phyloP scores from a whole-genome alignment of 331 rosid genomes.

The Acacia pycnantha region DNA sequence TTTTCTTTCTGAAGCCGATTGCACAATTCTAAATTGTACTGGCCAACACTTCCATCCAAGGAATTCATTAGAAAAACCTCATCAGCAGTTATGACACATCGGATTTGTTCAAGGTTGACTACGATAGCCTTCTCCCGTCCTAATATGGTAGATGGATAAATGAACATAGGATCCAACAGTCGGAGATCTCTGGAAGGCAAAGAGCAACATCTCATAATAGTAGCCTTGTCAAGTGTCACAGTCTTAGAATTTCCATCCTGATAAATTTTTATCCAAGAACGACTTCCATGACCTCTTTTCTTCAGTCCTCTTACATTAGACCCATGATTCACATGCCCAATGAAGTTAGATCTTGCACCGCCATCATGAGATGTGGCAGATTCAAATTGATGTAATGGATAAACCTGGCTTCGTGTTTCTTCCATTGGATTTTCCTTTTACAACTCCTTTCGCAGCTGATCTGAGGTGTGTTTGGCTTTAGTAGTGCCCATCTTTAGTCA shows the following conservation, averaged over 20 bases:
- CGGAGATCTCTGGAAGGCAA: constrained; percentile 94
- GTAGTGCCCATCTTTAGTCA: constrained; percentile 2
- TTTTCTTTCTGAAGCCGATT: constrained; percentile 75
- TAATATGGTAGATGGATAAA: constrained; percentile 80
- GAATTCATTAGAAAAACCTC: constrained; percentile 94
- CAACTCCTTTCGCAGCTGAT: constrained; percentile 18
- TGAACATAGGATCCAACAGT: constrained; percentile 88
- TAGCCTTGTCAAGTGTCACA: constrained; percentile 84
- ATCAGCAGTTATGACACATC: constrained; percentile 89
- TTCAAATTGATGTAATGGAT: constrained; percentile 36
- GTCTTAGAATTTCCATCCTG: constrained; percentile 59
- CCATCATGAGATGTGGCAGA: constrained; percentile 32
- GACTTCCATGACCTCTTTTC: constrained; percentile 89
- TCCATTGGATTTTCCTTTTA: constrained; percentile 47
- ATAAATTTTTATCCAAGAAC: constrained; percentile 90
- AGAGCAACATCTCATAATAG: constrained; percentile 87
- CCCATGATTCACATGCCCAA: constrained; percentile 43
- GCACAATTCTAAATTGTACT: constrained; percentile 69
- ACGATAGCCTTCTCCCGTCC: constrained; percentile 96
- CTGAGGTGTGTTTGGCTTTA: constrained; percentile 5
- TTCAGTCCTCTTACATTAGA: constrained; percentile 53
- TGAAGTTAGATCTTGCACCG: constrained; percentile 29
- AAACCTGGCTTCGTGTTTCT: constrained; percentile 32
- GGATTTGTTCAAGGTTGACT: constrained; percentile 89
- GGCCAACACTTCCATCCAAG: constrained; percentile 76